These are phyloP conservation scores for Butyriboletus loyo DNA, from an alignment of 768 basidiomycete species.

Conservation along the genomic window DNA sequence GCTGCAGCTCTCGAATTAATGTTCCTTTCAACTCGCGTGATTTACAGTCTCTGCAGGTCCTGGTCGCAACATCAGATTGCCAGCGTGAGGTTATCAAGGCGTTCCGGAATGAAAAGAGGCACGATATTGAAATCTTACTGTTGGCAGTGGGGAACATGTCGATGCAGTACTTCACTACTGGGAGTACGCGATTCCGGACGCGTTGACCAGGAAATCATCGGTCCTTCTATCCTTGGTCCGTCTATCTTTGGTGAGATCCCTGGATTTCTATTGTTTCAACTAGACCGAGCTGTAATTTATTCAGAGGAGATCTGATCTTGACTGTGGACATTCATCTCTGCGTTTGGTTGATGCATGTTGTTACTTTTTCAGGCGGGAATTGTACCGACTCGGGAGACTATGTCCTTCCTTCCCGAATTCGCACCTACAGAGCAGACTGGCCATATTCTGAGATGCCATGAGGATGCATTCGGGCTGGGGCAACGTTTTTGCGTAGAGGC, in stretches of 20 bases:
- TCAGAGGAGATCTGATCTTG: slow-evolving; percentile 76
- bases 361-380: slow-evolving; percentile 54
- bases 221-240: slow-evolving; percentile 64
- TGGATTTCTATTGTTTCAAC: slow-evolving; percentile 14
- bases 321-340: slow-evolving; percentile 80
- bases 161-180: slow-evolving; percentile 61
- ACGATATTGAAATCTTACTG: slow-evolving; percentile 40
- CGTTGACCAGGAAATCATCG: slow-evolving; percentile 56
- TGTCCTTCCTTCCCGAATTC: slow-evolving; percentile 16
- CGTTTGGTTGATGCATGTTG: slow-evolving; percentile 67
- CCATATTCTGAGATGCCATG: slow-evolving; percentile 69
- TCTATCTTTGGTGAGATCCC: slow-evolving; percentile 54
- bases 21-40: slow-evolving; percentile 62
- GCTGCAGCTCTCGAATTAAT: slow-evolving; percentile 62
- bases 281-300: not conserved
- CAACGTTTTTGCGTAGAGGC: slow-evolving; percentile 45
- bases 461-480: slow-evolving; percentile 68
- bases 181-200: slow-evolving; percentile 46
- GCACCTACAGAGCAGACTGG: slow-evolving; percentile 48
- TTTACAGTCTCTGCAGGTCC: slow-evolving; percentile 44
- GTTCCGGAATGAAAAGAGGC: slow-evolving; percentile 61
- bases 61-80: slow-evolving; percentile 49
- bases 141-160: slow-evolving; percentile 41
- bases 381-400: slow-evolving; percentile 50
- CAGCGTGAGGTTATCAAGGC: slow-evolving; percentile 46